A percentile compares a stretch with the other conserved stretches of the same genome.
These are phyloP conservation scores for Castanea sativa DNA, from an alignment of 306 rosid genomes.

Conservation along the genomic window DNA sequence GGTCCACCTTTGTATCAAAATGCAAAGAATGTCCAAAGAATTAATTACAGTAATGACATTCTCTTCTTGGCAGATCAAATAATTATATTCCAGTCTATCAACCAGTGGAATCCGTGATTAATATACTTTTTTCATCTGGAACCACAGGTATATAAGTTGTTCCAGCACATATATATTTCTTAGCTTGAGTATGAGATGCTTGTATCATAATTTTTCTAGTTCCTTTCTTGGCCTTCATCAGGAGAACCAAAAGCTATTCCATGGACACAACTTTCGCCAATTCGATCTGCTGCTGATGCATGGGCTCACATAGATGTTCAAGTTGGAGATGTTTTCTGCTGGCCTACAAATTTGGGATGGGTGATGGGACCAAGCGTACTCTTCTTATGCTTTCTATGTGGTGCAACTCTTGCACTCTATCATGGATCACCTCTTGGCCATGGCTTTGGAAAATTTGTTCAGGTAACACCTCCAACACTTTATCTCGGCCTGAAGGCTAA, in stretches of 20 bases:
- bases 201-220: constrained; percentile 19
- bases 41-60: neutral
- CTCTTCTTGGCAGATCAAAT: constrained; percentile 52
- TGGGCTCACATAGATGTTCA: constrained; percentile 67
- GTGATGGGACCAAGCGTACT: constrained; percentile 76
- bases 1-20: neutral
- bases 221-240: constrained; percentile 24
- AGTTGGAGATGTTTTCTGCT: constrained; percentile 67
- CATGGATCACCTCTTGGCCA: constrained; percentile 94
- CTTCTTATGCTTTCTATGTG: constrained; percentile 63
- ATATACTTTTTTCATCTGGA: constrained; percentile 94
- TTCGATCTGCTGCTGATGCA: constrained; percentile 67
- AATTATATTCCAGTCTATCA: constrained; percentile 57
- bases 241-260: constrained; percentile 98
- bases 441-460: constrained; percentile 90
- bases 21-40: neutral
- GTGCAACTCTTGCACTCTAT: constrained; percentile 87
- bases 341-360: constrained; percentile 99
- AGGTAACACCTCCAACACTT: constrained; percentile 47
- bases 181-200: neutral
- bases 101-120: constrained; percentile 59
- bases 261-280: constrained; percentile 90
- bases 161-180: constrained; percentile 2
- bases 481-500: neutral
- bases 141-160: constrained; percentile 65